phyloP scores from a whole-genome alignment of 2,329 filamentous ascomycete species.

The Botrytis porri region DNA sequence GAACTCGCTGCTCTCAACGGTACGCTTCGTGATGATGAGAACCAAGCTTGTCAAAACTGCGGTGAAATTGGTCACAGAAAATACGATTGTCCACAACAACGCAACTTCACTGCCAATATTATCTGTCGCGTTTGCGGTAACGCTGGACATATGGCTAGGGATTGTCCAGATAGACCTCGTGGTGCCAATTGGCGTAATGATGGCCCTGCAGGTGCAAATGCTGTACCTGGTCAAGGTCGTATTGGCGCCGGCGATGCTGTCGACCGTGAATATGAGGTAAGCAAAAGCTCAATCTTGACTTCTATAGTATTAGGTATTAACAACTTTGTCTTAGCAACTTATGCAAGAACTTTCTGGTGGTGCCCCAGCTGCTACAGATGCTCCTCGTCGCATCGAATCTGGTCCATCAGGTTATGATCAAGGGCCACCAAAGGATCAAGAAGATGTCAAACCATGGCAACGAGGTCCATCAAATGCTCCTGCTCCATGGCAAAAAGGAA shows the following conservation, averaged over 20 bases:
- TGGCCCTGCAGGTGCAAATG: constrained; percentile 48
- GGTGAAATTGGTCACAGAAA: constrained; percentile 98
- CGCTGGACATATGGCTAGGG: constrained; percentile 95
- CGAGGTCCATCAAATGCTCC: constrained; percentile 78
- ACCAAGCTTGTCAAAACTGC: constrained; percentile 98
- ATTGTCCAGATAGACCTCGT: constrained; percentile 80
- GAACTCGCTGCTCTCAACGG: constrained; percentile 97
- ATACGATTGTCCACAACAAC: constrained; percentile 96
- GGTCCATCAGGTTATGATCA: constrained; percentile 63
- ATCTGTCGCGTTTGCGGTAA: constrained; percentile 98
- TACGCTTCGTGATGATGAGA: constrained; percentile 97
- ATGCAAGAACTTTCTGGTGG: constrained; percentile 94
- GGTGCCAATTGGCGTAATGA: constrained; percentile 91
- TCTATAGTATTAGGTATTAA: constrained; percentile 23
- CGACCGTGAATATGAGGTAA: constrained; percentile 91
- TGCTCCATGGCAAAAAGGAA: constrained; percentile 67
- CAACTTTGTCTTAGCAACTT: constrained; percentile 65
- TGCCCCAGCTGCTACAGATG: constrained; percentile 53
- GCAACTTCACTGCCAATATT: constrained; percentile 98
- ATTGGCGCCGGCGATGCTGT: constrained; percentile 77
- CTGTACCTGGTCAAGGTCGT: constrained; percentile 53
- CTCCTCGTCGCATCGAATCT: constrained; percentile 81
- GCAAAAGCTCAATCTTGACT: constrained; percentile 36
- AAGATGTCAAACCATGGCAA: constrained; percentile 81
- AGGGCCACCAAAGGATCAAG: constrained; percentile 41